These are phyloP conservation scores for Termitomyces sp. DNA, from an alignment of 768 basidiomycete genomes.

Conservation along the genomic window DNA sequence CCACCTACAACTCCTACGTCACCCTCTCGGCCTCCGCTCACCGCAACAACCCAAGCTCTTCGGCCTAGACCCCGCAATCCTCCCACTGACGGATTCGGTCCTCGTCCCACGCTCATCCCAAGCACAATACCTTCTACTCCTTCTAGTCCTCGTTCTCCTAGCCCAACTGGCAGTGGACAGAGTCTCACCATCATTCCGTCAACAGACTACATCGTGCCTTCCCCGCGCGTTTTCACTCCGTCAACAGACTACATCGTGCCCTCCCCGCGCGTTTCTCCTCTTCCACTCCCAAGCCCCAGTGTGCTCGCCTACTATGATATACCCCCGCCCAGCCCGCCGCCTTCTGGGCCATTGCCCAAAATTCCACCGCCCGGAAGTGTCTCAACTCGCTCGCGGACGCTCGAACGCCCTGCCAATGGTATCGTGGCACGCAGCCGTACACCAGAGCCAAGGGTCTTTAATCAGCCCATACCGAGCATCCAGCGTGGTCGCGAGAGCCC, in stretches of 20 bases:
- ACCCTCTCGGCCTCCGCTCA: constrained; percentile 5
- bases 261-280: constrained; percentile 20
- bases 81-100: background rate
- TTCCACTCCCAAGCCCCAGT: constrained; percentile 29
- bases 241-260: constrained; percentile 32
- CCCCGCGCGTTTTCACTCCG: constrained; percentile 21
- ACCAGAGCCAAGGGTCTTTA: constrained; percentile 6
- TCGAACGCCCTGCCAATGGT: background rate
- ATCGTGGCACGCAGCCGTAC: constrained; percentile 8
- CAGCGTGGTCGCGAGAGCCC: constrained; percentile 48
- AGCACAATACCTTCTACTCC: constrained; percentile 1
- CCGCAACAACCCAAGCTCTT: background rate
- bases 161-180: background rate
- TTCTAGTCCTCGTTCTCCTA: constrained; percentile 2
- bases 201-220: constrained; percentile 30
- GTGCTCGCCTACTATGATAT: constrained; percentile 44
- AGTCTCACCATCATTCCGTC: constrained; percentile 22
- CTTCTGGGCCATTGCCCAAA: constrained; percentile 39
- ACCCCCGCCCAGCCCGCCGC: constrained; percentile 50
- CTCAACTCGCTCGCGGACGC: constrained; percentile 1
- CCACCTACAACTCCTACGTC: constrained; percentile 11
- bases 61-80: constrained; percentile 14
- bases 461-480: constrained; percentile 17
- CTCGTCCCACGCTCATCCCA: background rate
- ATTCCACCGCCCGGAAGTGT: constrained; percentile 19